phyloP scores from a whole-genome alignment of 192 early-diverging fungal species.

The Linnemannia schmuckeri region DNA sequence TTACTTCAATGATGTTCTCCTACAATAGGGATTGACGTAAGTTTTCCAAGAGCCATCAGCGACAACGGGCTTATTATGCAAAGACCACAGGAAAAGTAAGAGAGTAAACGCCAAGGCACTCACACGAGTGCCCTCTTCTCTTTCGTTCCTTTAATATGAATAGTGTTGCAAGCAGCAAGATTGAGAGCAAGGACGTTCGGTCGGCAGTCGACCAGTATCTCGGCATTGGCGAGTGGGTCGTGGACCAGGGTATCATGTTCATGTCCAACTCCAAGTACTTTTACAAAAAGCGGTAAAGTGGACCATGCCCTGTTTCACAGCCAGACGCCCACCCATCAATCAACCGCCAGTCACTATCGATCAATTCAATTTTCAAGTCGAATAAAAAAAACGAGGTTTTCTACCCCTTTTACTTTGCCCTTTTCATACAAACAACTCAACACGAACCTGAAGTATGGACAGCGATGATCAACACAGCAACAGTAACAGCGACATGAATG shows the following conservation, averaged over 20 bases:
- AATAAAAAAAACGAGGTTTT: background rate
- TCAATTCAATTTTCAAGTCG: no score
- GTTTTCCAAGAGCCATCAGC: background rate
- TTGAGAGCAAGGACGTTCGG: conserved; percentile 63
- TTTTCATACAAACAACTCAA: background rate
- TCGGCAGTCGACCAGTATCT: conserved; percentile 63
- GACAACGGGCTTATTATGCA: background rate
- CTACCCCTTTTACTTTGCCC: background rate
- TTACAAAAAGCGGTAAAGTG: conserved; percentile 47
- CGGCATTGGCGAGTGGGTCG: conserved; percentile 61
- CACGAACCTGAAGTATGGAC: background rate
- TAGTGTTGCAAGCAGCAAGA: conserved; percentile 59
- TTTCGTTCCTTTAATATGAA: background rate
- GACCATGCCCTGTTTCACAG: background rate
- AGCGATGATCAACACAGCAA: background rate
- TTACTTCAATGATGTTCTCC: background rate
- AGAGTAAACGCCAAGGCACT: background rate
- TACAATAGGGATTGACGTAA: conserved; percentile 45
- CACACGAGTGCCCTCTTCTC: background rate
- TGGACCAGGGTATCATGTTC: conserved; percentile 60
- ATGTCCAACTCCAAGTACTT: conserved; percentile 62
- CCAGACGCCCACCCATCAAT: background rate
- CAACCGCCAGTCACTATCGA: background rate
- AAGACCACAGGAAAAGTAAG: background rate
- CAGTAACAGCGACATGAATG: conserved; percentile 8